Conservation (phyloP, 2,329 filamentous ascomycete genomes). For the Achaetomium macrosporum region DNA sequence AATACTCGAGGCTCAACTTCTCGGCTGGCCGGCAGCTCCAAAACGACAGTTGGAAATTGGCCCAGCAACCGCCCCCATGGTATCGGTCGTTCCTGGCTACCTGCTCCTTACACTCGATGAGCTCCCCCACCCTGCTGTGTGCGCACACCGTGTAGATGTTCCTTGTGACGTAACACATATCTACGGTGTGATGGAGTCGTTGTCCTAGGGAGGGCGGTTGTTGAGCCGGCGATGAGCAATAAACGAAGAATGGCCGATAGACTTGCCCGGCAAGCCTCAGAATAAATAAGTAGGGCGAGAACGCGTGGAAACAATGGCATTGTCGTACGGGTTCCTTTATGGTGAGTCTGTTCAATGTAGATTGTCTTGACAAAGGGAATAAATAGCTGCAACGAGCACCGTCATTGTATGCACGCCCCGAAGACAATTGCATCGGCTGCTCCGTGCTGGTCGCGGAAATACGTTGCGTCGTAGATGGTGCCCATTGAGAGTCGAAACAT, state of each 20-base stretch:
- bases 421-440: too few species aligned
- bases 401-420: too few species aligned
- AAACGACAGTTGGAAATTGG: not conserved
- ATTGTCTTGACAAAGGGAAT: too few species aligned
- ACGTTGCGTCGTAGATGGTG: too few species aligned
- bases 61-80: not conserved
- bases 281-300: not conserved
- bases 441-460: too few species aligned
- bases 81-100: not conserved
- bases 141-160: conserved; percentile 14
- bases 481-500: too few species aligned
- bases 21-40: not conserved
- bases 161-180: conserved; percentile 9
- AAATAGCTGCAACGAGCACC: too few species aligned
- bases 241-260: not conserved
- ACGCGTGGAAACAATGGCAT: not conserved
- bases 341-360: not conserved
- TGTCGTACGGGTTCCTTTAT: not conserved
- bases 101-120: not conserved
- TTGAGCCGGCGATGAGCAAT: not conserved
- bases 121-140: not conserved
- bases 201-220: not conserved
- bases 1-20: conserved; percentile 1
- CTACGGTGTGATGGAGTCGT: too few species aligned
- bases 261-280: too few species aligned